Conservation (phyloP, 345 rosid genomes). For the Linum usitatissimum region DNA sequence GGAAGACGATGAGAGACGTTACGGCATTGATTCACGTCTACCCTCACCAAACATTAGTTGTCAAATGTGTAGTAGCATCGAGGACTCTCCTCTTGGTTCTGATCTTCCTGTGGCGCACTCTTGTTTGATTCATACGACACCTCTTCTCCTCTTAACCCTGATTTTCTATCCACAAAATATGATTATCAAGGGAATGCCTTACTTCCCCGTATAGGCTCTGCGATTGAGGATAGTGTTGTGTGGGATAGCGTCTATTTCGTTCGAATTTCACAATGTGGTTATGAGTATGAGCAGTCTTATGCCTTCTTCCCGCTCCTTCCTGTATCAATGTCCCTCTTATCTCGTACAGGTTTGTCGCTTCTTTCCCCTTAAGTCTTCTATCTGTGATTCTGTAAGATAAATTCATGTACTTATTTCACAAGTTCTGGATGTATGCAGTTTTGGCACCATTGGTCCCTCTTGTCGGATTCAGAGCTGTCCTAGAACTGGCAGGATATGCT, state of each 20-base stretch:
- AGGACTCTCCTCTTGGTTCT: slow-evolving; percentile 45
- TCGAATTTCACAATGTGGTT: slow-evolving; percentile 74
- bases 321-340: slow-evolving; percentile 34
- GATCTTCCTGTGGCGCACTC: slow-evolving; percentile 51
- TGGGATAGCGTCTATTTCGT: slow-evolving; percentile 90
- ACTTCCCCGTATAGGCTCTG: slow-evolving; percentile 28
- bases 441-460: slow-evolving; percentile 60
- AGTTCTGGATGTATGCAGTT: slow-evolving; percentile 26
- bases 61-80: slow-evolving; percentile 51
- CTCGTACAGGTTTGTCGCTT: slow-evolving; percentile 47
- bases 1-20: not conserved
- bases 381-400: not conserved
- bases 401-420: not conserved
- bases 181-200: slow-evolving; percentile 12
- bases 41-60: slow-evolving; percentile 17
- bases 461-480: slow-evolving; percentile 67
- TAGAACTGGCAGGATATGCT: slow-evolving; percentile 66
- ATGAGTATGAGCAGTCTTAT: slow-evolving; percentile 83
- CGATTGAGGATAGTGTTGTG: slow-evolving; percentile 46
- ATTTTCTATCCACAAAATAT: slow-evolving; percentile 32
- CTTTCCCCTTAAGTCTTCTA: not conserved
- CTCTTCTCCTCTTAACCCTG: slow-evolving; percentile 53
- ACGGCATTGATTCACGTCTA: not conserved
- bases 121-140: slow-evolving; percentile 74
- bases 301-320: slow-evolving; percentile 91